Evolutionary conservation across 2,329 filamentous ascomycete species (phyloP), one percentile per base, ranked within the genome.

Genomic region (Botrytis paeoniae): DNA sequence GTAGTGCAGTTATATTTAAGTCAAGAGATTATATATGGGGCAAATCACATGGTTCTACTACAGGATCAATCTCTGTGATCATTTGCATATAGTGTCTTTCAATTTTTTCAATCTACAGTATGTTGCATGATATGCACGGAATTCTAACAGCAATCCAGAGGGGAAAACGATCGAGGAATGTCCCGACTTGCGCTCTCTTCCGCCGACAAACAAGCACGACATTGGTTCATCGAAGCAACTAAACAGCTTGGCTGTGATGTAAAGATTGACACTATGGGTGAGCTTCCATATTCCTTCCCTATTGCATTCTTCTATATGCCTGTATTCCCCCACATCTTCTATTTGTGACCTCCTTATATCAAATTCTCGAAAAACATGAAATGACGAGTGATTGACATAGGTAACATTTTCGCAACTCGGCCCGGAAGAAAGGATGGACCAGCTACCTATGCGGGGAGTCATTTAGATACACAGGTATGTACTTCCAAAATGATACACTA

Each of bases 401-500:
- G 79, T 12, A 96, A 95, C 77, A 92, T 92, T 74, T 96, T 95
- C 79, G 92, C 92, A 0, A 85, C 93, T 5, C 86, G 91, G 4
- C 87, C 89, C 4, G 92, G 93, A 1, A 83, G 86, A 72, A 83
- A 85, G 29, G 84, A 87, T 39, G 87, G 87, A 3, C 85, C 88
- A 14, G 87, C 92, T 1, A 92, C 90, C 1, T 93, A 89, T 75
- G 91, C 89, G 41, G 92, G 92, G 2, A 92, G 89, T 10, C 92
- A 94, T 80, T 80, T 92, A 3, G 90, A 92, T 77, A 91, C 89
- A 0, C 89, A 91, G 72, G 78, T 78, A 45, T 71, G 72, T 71
- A 35, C 25, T 20, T 61, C 10, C 16, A 51, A 25, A 14, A 14
- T n/a, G 25, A 16, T 32, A 22, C 29, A 6, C 14, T n/a, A 4